Base-by-base conservation (phyloP, 1,284 basidiomycete species). In the Irpex sp. region DNA sequence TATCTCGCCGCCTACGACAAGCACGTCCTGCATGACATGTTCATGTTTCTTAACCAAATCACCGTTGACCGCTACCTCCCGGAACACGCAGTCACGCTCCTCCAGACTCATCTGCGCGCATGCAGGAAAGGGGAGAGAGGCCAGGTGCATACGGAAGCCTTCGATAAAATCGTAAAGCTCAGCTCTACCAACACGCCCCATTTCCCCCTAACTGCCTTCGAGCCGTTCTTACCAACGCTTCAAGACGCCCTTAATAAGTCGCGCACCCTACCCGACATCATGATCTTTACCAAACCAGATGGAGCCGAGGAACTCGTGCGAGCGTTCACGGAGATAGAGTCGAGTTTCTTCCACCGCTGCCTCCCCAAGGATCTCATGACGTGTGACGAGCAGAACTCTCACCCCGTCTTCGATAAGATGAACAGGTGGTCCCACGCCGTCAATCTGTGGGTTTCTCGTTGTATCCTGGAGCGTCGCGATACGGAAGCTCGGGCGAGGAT, bases 1-100 rank as follows among this genome's bases (percentile, higher is more conserved):
- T 95, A 93, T 92, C 79, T 83, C 15, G 75, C 80, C 0, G 78
- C 81, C 0, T 68, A 72, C 5, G 87, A 89, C 63, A 58, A 61
- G 0, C 67, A 66, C 6, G 71, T 80, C 8, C 72, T 89, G 5
- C 58, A 60, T 3, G 65, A 66, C 3, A 74, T 85, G 13, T 73
- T 71, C 26, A 60, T 69, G 7, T 82, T 83, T 61, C 70, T 71
- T 7, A 51, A 57, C 8, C 43, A 58, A 3, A 59, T 68, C 11
- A 63, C 66, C 1, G 54, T 58, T 9, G 67, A 68, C 53, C 35
- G 47, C 1, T 36, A 60, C 39, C 49, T 69, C 13, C 66, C 62
- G 1, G 15, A 37, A 46, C 57, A 62, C 4, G 51, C 60, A 6
- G 59, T 62, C 1, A 58, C 35, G 19, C 51, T 61, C 5, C 46